These are phyloP conservation scores for Saxispiralis lemnorum DNA, from an alignment of 495 filamentous ascomycete genomes.

Conservation along the genomic window DNA sequence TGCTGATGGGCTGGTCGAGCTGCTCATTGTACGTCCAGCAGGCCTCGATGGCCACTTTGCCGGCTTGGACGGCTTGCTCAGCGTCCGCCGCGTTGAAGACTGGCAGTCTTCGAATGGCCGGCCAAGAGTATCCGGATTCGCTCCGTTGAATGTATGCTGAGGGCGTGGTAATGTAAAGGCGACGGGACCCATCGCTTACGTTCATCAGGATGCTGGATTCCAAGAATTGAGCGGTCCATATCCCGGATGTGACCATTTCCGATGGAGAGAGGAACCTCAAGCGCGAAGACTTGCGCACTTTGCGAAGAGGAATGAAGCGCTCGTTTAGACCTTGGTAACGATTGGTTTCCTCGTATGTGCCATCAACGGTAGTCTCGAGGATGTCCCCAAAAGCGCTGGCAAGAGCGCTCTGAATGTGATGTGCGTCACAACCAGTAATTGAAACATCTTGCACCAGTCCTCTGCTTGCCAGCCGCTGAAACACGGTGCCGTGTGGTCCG, in stretches of 20 bases:
- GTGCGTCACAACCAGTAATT: constrained; percentile 38
- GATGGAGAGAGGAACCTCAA: constrained; percentile 45
- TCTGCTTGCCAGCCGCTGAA: constrained; percentile 45
- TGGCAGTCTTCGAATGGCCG: constrained; percentile 25
- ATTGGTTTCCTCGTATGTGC: neutral
- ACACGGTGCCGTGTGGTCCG: constrained; percentile 33
- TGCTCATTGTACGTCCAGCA: constrained; percentile 35
- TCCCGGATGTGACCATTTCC: constrained; percentile 47
- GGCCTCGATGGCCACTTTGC: constrained; percentile 31
- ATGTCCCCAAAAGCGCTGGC: constrained; percentile 38
- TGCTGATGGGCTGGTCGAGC: constrained; percentile 32
- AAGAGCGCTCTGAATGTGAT: constrained; percentile 42
- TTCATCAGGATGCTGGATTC: constrained; percentile 46
- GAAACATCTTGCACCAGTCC: constrained; percentile 44
- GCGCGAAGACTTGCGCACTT: constrained; percentile 47
- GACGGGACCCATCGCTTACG: constrained; percentile 31
- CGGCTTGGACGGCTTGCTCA: constrained; percentile 26
- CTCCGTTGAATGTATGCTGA: constrained; percentile 43
- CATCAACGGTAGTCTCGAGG: constrained; percentile 19
- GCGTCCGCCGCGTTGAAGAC: constrained; percentile 10
- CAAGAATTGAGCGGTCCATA: constrained; percentile 52
- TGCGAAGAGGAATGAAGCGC: constrained; percentile 49
- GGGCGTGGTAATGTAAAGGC: constrained; percentile 48
- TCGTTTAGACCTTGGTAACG: constrained; percentile 27
- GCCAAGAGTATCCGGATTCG: constrained; percentile 35